These are phyloP conservation scores for Hortiboletus campestris DNA, from an alignment of 768 basidiomycete species.

Conservation along the genomic window DNA sequence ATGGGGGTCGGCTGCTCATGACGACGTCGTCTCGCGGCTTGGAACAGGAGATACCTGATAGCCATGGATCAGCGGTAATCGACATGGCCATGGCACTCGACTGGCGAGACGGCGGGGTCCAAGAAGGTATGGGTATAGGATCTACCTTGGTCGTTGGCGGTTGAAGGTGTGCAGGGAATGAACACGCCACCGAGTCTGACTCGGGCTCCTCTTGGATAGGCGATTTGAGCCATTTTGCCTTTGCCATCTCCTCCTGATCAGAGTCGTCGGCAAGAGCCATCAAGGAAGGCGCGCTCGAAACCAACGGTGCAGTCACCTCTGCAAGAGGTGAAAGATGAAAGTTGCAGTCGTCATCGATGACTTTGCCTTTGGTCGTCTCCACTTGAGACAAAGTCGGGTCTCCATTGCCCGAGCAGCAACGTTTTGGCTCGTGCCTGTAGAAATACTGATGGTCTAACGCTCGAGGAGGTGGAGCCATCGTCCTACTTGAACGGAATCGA, in stretches of 20 bases:
- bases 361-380: conserved; percentile 22
- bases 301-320: conserved; percentile 25
- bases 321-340: conserved; percentile 33
- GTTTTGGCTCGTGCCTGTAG: conserved; percentile 23
- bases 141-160: conserved; percentile 17
- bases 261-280: conserved; percentile 30
- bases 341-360: conserved; percentile 26
- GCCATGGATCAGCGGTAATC: conserved; percentile 23
- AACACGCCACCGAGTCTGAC: conserved; percentile 21
- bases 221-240: conserved; percentile 14
- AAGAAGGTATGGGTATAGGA: conserved; percentile 32
- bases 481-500: conserved; percentile 20
- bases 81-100: conserved; percentile 30
- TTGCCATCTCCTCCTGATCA: conserved; percentile 29
- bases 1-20: conserved; percentile 30
- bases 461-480: conserved; percentile 11
- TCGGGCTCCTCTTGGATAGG: conserved; percentile 26
- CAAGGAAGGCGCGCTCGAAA: conserved; percentile 29
- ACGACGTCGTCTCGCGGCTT: conserved; percentile 29
- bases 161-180: conserved; percentile 29
- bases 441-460: conserved; percentile 23
- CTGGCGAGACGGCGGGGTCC: conserved; percentile 27
- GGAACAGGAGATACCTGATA: conserved; percentile 22
- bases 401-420: conserved; percentile 13
- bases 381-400: conserved; percentile 13